phyloP scores from a whole-genome alignment of 2,329 filamentous ascomycete genomes.

The Mycosphaerella sp. region DNA sequence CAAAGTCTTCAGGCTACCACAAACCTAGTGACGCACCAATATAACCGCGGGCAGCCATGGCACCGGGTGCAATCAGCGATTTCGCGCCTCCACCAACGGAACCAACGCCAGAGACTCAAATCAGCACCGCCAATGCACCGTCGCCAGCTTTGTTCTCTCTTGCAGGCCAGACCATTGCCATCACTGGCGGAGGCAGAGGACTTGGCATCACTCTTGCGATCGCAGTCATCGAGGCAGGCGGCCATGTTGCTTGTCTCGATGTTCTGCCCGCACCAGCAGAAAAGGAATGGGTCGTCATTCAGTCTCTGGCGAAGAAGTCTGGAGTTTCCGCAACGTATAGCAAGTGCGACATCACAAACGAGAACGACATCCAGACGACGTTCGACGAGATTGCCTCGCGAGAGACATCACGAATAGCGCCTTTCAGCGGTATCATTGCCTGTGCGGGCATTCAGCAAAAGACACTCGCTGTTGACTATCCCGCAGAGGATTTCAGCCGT shows the following conservation, averaged over 20 bases:
- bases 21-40: neutral
- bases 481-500: slow-evolving; percentile 30
- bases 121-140: slow-evolving; percentile 23
- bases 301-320: slow-evolving; percentile 54
- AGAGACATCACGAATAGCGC: slow-evolving; percentile 62
- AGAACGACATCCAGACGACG: slow-evolving; percentile 36
- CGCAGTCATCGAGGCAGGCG: slow-evolving; percentile 28
- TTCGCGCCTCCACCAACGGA: slow-evolving; percentile 17
- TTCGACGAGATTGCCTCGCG: slow-evolving; percentile 59
- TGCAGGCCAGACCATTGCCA: slow-evolving; percentile 22
- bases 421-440: slow-evolving; percentile 46
- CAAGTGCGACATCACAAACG: slow-evolving; percentile 69
- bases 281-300: slow-evolving; percentile 56
- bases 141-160: slow-evolving; percentile 24
- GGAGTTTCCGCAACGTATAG: slow-evolving; percentile 62
- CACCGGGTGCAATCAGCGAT: slow-evolving; percentile 23
- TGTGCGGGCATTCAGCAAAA: slow-evolving; percentile 28
- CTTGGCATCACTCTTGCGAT: slow-evolving; percentile 29
- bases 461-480: slow-evolving; percentile 31
- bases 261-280: slow-evolving; percentile 48
- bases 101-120: slow-evolving; percentile 22
- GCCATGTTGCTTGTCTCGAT: slow-evolving; percentile 28
- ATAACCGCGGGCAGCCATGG: slow-evolving; percentile 12
- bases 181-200: slow-evolving; percentile 30
- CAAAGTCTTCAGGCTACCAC: neutral